A percentile compares a stretch with the other conserved stretches of the same genome.
Conservation (phyloP, 2,329 filamentous ascomycete species). For the Fusarium sp. region DNA sequence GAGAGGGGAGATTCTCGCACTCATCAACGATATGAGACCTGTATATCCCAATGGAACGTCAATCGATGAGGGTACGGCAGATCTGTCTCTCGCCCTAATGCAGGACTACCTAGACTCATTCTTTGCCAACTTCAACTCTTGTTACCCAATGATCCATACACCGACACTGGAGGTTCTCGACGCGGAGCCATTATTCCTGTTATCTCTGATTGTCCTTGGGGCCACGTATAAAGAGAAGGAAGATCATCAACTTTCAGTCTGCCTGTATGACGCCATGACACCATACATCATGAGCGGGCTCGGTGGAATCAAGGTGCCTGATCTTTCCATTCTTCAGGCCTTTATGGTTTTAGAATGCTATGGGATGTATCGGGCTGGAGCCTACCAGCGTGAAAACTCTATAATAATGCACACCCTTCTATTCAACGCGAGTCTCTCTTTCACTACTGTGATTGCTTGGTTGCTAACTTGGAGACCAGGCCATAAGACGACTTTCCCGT, state of each 20-base stretch:
- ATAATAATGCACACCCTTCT: neutral
- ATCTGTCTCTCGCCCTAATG: neutral
- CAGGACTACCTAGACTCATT: neutral
- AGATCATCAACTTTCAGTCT: neutral
- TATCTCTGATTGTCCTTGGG: neutral
- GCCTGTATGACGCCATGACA: neutral
- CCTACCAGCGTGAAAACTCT: neutral
- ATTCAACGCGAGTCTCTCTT: neutral
- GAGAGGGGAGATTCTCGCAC: fast-evolving
- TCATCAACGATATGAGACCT: neutral
- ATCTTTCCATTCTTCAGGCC: neutral
- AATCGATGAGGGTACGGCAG: neutral
- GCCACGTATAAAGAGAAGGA: neutral
- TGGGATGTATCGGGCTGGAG: neutral
- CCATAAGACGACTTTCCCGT: neutral
- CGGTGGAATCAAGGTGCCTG: neutral
- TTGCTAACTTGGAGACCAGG: neutral
- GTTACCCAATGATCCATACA: neutral
- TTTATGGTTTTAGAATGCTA: neutral
- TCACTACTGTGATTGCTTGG: too few relatives aligned
- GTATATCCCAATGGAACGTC: neutral
- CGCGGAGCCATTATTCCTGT: neutral
- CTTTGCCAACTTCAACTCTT: neutral
- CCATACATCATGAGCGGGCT: neutral
- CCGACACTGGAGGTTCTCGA: neutral